phyloP scores from a whole-genome alignment of 2,329 filamentous ascomycete species.

The Colletotrichum liriopes region DNA sequence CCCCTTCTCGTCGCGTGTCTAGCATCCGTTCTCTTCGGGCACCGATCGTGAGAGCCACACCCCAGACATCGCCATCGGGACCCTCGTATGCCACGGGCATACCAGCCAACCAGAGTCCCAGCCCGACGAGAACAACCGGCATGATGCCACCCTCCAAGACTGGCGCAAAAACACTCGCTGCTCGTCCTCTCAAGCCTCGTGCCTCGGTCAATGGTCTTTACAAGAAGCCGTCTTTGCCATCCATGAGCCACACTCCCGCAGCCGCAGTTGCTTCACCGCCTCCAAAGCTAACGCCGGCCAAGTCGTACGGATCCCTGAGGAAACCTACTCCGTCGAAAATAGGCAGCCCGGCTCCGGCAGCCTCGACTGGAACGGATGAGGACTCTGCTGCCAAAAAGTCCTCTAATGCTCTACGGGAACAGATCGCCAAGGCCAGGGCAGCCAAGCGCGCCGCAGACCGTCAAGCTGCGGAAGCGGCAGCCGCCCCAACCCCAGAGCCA shows the following conservation, averaged over 20 bases:
- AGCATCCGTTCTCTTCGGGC: slow-evolving; percentile 55
- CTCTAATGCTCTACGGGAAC: slow-evolving; percentile 86
- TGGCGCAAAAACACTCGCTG: slow-evolving; percentile 63
- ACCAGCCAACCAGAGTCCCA: slow-evolving; percentile 53
- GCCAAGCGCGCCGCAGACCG: slow-evolving; percentile 73
- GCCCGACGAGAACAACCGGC: slow-evolving; percentile 55
- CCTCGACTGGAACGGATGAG: slow-evolving; percentile 48
- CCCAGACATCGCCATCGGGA: slow-evolving; percentile 45
- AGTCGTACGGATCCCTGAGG: slow-evolving; percentile 35
- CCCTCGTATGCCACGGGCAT: slow-evolving; percentile 52
- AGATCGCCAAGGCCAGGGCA: slow-evolving; percentile 93
- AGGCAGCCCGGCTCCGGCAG: slow-evolving; percentile 4
- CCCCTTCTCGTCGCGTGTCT: slow-evolving; percentile 55
- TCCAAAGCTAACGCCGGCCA: slow-evolving; percentile 29
- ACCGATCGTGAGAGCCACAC: slow-evolving; percentile 49
- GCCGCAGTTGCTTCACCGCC: slow-evolving; percentile 15
- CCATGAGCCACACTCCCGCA: slow-evolving; percentile 48
- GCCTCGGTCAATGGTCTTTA: slow-evolving; percentile 69
- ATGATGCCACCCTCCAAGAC: slow-evolving; percentile 54
- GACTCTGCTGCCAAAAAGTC: slow-evolving; percentile 69
- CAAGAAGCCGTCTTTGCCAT: slow-evolving; percentile 68
- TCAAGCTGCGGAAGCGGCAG: slow-evolving; percentile 47
- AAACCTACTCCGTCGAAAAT: slow-evolving; percentile 29
- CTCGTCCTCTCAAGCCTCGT: slow-evolving; percentile 64
- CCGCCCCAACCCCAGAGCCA: not conserved